Percentiles rank a stretch among this genome's conserved stretches.
Conservation (phyloP, 163 green algal species). For the Chlamydomonas reinhardtii region DNA sequence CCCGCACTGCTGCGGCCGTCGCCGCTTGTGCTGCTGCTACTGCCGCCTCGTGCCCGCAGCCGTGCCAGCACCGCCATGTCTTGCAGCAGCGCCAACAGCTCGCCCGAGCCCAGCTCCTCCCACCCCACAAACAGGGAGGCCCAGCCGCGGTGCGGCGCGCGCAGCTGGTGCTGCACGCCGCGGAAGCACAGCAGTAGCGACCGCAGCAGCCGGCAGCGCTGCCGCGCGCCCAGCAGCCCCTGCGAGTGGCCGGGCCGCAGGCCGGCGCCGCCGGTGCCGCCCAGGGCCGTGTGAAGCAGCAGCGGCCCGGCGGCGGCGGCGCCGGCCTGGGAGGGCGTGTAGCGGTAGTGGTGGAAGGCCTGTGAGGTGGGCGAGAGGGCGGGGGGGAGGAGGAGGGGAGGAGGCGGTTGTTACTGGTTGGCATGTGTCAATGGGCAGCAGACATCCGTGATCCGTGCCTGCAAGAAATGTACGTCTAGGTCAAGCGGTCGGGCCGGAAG, state of each 20-base stretch:
- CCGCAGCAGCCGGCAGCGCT: constrained; percentile 34
- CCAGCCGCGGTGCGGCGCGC: background rate
- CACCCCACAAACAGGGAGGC: constrained; percentile 24
- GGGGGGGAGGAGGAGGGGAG: too few relatives aligned
- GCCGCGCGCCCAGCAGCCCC: background rate
- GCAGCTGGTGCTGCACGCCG: background rate
- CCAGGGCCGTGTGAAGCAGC: background rate
- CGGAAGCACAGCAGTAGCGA: constrained; percentile 14
- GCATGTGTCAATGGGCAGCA: too few relatives aligned
- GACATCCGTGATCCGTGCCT: too few relatives aligned
- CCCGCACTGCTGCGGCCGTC: background rate
- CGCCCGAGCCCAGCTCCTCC: background rate
- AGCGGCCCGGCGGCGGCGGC: background rate
- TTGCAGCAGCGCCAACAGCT: constrained; percentile 31
- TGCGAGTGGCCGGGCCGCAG: background rate
- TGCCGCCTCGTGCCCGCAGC: background rate
- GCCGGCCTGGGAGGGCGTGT: background rate
- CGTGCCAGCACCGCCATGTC: constrained; percentile 7
- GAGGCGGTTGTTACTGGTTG: too few relatives aligned
- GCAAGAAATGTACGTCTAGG: too few relatives aligned
- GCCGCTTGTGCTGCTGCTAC: background rate
- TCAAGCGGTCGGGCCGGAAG: too few relatives aligned
- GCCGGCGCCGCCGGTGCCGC: background rate
- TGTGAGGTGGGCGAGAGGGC: too few relatives aligned
- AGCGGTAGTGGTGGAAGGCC: constrained; percentile 25